Conservation (phyloP, 2,329 filamentous ascomycete species). For the Sarocladiaceae sp. region DNA sequence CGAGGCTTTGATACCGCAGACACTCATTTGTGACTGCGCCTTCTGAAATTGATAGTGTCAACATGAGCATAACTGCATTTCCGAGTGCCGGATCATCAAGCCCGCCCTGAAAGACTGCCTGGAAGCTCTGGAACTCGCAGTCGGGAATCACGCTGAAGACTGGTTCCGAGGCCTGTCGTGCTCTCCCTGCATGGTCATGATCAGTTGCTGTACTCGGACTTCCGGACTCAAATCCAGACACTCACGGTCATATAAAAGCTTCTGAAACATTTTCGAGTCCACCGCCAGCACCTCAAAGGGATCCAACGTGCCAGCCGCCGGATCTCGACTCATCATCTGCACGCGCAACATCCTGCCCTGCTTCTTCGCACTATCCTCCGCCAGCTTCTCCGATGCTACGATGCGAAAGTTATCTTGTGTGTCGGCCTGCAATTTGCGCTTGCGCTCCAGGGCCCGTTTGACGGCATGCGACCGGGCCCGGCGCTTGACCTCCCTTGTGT, state of each 20-base stretch:
- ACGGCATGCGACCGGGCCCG: constrained; percentile 10
- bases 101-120: not conserved
- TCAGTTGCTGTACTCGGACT: not conserved
- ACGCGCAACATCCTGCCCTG: no score
- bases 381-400: not conserved
- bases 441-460: constrained; percentile 5
- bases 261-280: not conserved
- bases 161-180: constrained; percentile 23
- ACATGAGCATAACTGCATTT: constrained; percentile 34
- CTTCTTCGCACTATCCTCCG: no score
- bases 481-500: not conserved
- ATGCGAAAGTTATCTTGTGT: constrained; percentile 3
- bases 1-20: constrained; percentile 29
- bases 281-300: constrained; percentile 8
- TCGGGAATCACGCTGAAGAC: constrained; percentile 32
- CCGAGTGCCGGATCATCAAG: constrained; percentile 27
- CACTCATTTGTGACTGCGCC: constrained; percentile 25
- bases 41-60: constrained; percentile 15
- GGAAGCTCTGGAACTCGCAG: constrained; percentile 33
- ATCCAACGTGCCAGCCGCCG: not conserved
- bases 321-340: no score
- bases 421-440: constrained; percentile 1
- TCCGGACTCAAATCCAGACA: not conserved
- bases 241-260: not conserved
- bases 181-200: constrained; percentile 1